phyloP scores from a whole-genome alignment of 805 yeast genomes.

The Yarrowia sp. region DNA sequence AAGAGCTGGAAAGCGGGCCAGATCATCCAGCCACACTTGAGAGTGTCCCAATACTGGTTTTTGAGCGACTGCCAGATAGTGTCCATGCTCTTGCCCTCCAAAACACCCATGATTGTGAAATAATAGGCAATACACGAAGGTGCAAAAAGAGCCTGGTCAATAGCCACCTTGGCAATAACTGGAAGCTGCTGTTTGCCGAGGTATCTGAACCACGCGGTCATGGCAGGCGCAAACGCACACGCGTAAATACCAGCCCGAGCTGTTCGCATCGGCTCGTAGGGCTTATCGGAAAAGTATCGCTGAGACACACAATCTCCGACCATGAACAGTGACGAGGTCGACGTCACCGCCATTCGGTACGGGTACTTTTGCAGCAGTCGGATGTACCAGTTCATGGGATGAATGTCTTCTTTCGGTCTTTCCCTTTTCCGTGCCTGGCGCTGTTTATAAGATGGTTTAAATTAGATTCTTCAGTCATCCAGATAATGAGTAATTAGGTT shows the following conservation, averaged over 20 bases:
- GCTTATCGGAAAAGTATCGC: conserved; percentile 6
- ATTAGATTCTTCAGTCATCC: background rate
- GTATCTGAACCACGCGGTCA: conserved; percentile 70
- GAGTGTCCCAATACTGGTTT: conserved; percentile 61
- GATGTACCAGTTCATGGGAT: conserved; percentile 36
- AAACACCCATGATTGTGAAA: conserved; percentile 66
- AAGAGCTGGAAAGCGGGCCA: conserved; percentile 86
- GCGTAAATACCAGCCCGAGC: conserved; percentile 74
- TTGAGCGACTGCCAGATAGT: conserved; percentile 51
- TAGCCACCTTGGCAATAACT: conserved; percentile 57
- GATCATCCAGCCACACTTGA: conserved; percentile 77
- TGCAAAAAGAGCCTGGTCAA: conserved; percentile 79
- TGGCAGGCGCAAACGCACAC: conserved; percentile 76
- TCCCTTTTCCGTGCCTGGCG: background rate
- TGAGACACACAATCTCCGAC: conserved; percentile 37
- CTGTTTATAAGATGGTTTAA: background rate
- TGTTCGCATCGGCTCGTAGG: conserved; percentile 63
- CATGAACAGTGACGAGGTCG: conserved; percentile 34
- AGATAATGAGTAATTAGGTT: conserved; percentile 26
- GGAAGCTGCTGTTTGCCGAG: conserved; percentile 55
- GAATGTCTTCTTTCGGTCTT: background rate
- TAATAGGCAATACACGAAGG: conserved; percentile 78
- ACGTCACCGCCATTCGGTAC: conserved; percentile 35
- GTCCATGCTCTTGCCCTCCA: conserved; percentile 61
- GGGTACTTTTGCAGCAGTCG: conserved; percentile 36